Base-by-base conservation (phyloP, 495 filamentous ascomycete genomes). In the Gamarada debralockiae region DNA sequence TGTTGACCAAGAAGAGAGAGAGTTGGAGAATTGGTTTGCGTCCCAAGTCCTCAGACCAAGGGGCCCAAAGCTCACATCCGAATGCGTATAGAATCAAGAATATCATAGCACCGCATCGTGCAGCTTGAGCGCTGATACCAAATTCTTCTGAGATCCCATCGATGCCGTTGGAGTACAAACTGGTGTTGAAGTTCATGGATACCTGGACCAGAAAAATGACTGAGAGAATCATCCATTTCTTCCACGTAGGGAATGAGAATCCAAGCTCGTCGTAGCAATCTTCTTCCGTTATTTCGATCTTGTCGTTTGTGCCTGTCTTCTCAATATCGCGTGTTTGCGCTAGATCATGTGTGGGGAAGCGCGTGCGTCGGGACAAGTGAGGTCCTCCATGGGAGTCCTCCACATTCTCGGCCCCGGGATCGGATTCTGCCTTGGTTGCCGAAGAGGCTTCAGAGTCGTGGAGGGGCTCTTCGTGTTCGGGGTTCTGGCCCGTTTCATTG, bases 141-240 rank as follows among this genome's bases (percentile, higher is more conserved):
- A 86, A 90, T 33, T 85, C 66, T 38, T 80, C 66, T 1, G 78
- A 71, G 50, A 92, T 77, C 5, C 79, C 79, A 0, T 56, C 56
- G 12, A 89, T 66, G 13, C 77, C 86, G 59, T 86, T 87, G 33
- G 81, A 74, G 67, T 88, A 90, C 10, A 89, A 74, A 25, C 79
- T 81, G 9, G 83, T 84, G 72, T 90, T 90, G 74, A 90, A 87
- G 72, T 92, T 92, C 87, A 92, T 92, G 3, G 86, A 90, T 44
- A 84, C 81, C 58, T 90, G 87, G 6, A 92, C 84, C 36, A 77
- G 63, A 70, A 90, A 89, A 64, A 92, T 85, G 54, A 89, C 76
- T 22, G 73, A 77, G 36, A 90, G 74, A 59, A 90, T 86, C 44
- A 63, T 76, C 58, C 86, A 92, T 66, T 89, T 90, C 73, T 84